A percentile compares a stretch with the other conserved stretches of the same genome.
Evolutionary conservation across 805 yeast genomes (phyloP).

Genomic region (Metschnikowia kunwiensis): DNA sequence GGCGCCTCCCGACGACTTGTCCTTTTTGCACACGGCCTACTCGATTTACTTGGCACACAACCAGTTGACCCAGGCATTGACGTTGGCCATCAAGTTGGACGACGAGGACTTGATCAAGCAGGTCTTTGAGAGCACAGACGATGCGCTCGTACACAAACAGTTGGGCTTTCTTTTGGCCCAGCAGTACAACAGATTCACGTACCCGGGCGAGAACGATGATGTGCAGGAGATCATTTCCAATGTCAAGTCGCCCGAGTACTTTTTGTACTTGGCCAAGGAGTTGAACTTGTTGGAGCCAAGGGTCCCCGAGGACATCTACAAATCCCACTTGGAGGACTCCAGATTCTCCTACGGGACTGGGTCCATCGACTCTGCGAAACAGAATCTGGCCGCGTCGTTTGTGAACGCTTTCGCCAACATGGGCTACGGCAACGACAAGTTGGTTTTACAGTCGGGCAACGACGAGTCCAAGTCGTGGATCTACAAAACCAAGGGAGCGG

Average conservation of each 20-base stretch:
- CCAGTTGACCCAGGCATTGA: constrained; percentile 84
- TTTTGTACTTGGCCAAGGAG: constrained; percentile 76
- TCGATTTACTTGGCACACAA: constrained; percentile 76
- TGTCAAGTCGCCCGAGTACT: constrained; percentile 73
- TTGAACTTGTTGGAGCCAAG: constrained; percentile 85
- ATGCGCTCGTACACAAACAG: constrained; percentile 76
- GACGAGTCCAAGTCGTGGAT: constrained; percentile 78
- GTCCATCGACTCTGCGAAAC: constrained; percentile 81
- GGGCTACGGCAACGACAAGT: constrained; percentile 85
- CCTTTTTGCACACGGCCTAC: constrained; percentile 84
- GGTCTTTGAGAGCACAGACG: constrained; percentile 79
- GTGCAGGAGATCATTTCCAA: constrained; percentile 87
- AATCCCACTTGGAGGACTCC: constrained; percentile 78
- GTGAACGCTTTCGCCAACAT: constrained; percentile 88
- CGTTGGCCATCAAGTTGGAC: constrained; percentile 85
- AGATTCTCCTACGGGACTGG: constrained; percentile 56
- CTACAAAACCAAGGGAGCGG: constrained; percentile 85
- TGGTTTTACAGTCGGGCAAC: constrained; percentile 57
- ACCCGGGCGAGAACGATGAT: constrained; percentile 56
- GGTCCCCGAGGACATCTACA: constrained; percentile 92
- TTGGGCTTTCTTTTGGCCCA: constrained; percentile 84
- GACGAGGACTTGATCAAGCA: constrained; percentile 72
- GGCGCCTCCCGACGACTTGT: constrained; percentile 90
- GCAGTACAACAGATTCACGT: constrained; percentile 76
- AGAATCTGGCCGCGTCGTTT: constrained; percentile 90